These are phyloP conservation scores for Debaryomyces hansenii DNA, from an alignment of 805 yeast species.

Conservation along the genomic window DNA sequence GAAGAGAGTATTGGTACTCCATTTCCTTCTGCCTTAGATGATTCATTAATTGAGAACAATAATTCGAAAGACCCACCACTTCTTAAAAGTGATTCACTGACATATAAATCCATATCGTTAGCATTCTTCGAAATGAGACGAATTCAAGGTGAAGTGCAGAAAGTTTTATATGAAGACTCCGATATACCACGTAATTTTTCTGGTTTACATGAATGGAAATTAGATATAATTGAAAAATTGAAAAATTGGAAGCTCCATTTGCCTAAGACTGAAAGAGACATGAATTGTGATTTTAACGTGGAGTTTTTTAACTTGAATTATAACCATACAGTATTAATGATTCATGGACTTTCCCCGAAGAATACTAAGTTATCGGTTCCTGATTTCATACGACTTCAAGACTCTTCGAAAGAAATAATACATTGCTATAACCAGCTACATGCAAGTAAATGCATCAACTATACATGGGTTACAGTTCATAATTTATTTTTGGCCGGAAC, in stretches of 20 bases:
- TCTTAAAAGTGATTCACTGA: conserved; percentile 42
- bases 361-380: conserved; percentile 51
- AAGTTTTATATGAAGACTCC: conserved; percentile 66
- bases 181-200: conserved; percentile 67
- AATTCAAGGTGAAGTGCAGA: conserved; percentile 76
- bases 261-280: conserved; percentile 55
- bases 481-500: conserved; percentile 88
- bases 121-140: conserved; percentile 69
- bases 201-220: conserved; percentile 62
- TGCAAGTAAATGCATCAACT: conserved; percentile 62
- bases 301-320: conserved; percentile 75
- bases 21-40: conserved; percentile 76
- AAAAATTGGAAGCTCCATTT: conserved; percentile 61
- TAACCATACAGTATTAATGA: conserved; percentile 66
- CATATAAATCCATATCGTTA: conserved; percentile 67
- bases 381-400: conserved; percentile 57
- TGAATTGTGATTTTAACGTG: conserved; percentile 73
- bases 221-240: conserved; percentile 48
- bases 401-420: conserved; percentile 67
- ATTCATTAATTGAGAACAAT: conserved; percentile 50
- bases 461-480: conserved; percentile 93
- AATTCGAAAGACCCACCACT: conserved; percentile 38
- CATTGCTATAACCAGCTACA: conserved; percentile 59
- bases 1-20: conserved; percentile 73
- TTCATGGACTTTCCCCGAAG: conserved; percentile 79